Conservation (phyloP, 2,329 filamentous ascomycete genomes). For the Trichophyton equinum region DNA sequence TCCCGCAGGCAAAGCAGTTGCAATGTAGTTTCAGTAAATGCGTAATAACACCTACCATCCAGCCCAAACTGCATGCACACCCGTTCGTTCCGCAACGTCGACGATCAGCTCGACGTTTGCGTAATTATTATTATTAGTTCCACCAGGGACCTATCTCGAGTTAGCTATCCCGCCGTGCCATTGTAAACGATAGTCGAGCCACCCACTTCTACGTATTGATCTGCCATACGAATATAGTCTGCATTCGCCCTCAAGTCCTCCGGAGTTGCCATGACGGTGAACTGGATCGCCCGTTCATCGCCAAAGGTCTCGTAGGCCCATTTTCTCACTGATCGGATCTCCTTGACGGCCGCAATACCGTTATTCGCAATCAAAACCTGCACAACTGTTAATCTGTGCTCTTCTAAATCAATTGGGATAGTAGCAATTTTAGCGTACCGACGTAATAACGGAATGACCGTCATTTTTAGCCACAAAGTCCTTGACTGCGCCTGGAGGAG, state of each 20-base stretch:
- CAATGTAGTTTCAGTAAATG: neutral
- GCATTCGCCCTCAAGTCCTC: slow-evolving; percentile 96
- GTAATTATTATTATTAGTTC: slow-evolving; percentile 99
- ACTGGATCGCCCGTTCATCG: slow-evolving; percentile 95
- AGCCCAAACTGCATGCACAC: slow-evolving; percentile 96
- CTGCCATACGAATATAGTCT: slow-evolving; percentile 98
- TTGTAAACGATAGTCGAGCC: neutral
- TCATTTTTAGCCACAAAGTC: slow-evolving; percentile 85
- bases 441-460: slow-evolving; percentile 96
- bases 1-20: slow-evolving; percentile 7
- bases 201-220: slow-evolving; percentile 84
- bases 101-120: slow-evolving; percentile 99
- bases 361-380: slow-evolving; percentile 99
- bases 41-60: slow-evolving; percentile 60
- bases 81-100: slow-evolving; percentile 95
- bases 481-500: slow-evolving; percentile 76
- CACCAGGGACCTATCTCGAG: slow-evolving; percentile 60
- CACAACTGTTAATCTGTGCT: slow-evolving; percentile 2
- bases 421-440: slow-evolving; percentile 48
- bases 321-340: slow-evolving; percentile 98
- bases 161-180: slow-evolving; percentile 1
- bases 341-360: slow-evolving; percentile 98
- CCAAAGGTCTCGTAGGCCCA: slow-evolving; percentile 99
- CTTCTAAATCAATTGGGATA: neutral
- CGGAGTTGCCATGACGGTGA: slow-evolving; percentile 98